These are phyloP conservation scores for Cnidoscolus chayamansa DNA, from an alignment of 441 rosid species.

Conservation along the genomic window DNA sequence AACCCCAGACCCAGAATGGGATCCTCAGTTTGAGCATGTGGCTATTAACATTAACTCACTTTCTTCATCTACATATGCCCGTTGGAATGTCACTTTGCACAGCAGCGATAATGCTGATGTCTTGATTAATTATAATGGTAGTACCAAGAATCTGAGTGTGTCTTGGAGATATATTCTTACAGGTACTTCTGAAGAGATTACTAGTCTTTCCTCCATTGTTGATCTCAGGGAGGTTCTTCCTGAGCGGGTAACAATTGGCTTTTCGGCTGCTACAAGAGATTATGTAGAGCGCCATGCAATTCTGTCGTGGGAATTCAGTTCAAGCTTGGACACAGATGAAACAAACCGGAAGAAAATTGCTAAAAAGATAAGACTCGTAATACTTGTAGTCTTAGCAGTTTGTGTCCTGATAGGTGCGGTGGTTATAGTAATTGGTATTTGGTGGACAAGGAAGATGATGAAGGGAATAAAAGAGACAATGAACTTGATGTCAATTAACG, in stretches of 20 bases:
- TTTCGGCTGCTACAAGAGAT: background rate
- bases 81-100: background rate
- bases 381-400: background rate
- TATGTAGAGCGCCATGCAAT: background rate
- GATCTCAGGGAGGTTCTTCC: slow-evolving; percentile 1
- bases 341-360: background rate
- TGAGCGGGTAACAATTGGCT: background rate
- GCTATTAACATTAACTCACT: slow-evolving; percentile 39
- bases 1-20: slow-evolving; percentile 32
- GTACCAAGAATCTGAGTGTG: background rate
- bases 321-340: background rate
- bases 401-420: background rate
- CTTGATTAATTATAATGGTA: background rate
- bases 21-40: slow-evolving; percentile 43
- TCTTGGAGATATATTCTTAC: background rate
- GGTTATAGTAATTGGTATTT: background rate
- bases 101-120: background rate
- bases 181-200: background rate
- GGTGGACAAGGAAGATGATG: background rate
- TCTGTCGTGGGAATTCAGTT: background rate
- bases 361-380: background rate
- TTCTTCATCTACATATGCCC: background rate
- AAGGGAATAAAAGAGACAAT: slow-evolving; percentile 1
- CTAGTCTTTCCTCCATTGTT: background rate
- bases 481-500: background rate